phyloP scores from a whole-genome alignment of 768 basidiomycete species.

The Rhizopogon vesiculosus region DNA sequence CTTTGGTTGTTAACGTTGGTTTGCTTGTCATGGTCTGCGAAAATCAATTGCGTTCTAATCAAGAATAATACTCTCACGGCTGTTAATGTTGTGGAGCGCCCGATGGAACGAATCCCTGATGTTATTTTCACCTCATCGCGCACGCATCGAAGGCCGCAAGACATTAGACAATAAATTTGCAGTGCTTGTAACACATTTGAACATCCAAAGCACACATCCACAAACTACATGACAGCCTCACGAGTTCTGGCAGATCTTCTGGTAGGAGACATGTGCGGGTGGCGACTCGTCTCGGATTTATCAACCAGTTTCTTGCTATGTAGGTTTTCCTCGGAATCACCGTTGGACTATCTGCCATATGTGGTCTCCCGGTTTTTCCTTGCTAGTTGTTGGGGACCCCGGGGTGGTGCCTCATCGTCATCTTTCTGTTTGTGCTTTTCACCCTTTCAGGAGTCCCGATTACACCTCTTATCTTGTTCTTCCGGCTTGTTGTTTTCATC shows the following conservation, averaged over 20 bases:
- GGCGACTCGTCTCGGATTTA: neutral
- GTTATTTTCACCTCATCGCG: too few relatives aligned
- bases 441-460: neutral
- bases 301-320: neutral
- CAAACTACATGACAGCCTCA: neutral
- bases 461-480: neutral
- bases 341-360: neutral
- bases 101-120: too few relatives aligned
- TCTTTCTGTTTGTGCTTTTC: conserved; percentile 12
- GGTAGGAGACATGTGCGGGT: neutral
- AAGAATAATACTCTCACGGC: too few relatives aligned
- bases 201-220: neutral
- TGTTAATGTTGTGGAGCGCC: too few relatives aligned
- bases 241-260: neutral
- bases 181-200: neutral
- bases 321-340: neutral
- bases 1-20: neutral
- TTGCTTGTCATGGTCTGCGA: too few relatives aligned
- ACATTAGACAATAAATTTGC: neutral
- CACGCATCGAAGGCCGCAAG: too few relatives aligned
- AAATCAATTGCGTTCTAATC: too few relatives aligned
- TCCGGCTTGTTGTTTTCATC: conserved; percentile 4
- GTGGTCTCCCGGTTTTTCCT: neutral
- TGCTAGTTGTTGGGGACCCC: neutral
- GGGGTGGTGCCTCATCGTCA: neutral